phyloP scores from a whole-genome alignment of 2,329 filamentous ascomycete genomes.

The Magnaporthiopsis incrustans region DNA sequence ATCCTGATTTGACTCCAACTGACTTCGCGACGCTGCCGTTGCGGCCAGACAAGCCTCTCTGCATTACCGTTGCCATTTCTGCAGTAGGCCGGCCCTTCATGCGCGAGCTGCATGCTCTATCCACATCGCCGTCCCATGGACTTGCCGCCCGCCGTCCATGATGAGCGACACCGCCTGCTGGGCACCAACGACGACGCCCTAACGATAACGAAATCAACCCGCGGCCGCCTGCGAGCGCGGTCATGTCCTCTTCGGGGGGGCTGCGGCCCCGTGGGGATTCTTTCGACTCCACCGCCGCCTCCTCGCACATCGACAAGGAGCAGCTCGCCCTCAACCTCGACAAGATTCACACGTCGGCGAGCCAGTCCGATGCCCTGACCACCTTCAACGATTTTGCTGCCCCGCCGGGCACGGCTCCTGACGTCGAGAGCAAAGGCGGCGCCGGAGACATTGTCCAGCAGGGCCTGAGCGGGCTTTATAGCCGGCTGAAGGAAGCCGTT shows the following conservation, averaged over 20 bases:
- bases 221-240: constrained; percentile 16
- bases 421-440: constrained; percentile 60
- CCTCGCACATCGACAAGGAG: constrained; percentile 57
- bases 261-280: constrained; percentile 30
- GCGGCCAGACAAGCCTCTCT: not conserved
- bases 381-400: constrained; percentile 90
- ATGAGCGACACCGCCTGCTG: constrained; percentile 15
- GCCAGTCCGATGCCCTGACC: constrained; percentile 73
- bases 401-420: constrained; percentile 50
- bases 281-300: constrained; percentile 34
- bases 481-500: constrained; percentile 74
- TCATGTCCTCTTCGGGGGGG: constrained; percentile 17
- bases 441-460: constrained; percentile 71
- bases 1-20: not conserved
- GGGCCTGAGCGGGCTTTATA: constrained; percentile 84
- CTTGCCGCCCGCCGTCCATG: not conserved
- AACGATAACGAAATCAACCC: constrained; percentile 25
- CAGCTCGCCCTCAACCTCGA: constrained; percentile 71
- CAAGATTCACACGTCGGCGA: constrained; percentile 84
- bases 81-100: not conserved
- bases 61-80: not conserved
- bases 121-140: not conserved
- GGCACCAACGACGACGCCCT: constrained; percentile 21
- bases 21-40: constrained; percentile 2
- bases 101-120: not conserved